These are phyloP conservation scores for Scalesia atractyloides DNA, from an alignment of 129 eudicot species.

Conservation along the genomic window DNA sequence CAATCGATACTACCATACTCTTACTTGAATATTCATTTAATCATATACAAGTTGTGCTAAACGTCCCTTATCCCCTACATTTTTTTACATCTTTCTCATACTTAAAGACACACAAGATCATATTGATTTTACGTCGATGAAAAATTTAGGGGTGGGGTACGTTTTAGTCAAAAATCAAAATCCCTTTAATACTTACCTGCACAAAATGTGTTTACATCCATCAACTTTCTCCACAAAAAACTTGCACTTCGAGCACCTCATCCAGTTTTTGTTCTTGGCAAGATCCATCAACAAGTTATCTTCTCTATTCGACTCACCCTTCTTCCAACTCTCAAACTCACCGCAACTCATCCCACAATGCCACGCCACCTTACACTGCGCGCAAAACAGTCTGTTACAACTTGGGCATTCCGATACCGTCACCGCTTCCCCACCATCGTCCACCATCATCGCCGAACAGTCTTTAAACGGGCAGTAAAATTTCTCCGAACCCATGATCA, in stretches of 20 bases:
- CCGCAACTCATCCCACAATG: conserved; percentile 15
- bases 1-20: too few relatives aligned
- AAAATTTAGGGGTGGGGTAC: too few relatives aligned
- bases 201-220: too few relatives aligned
- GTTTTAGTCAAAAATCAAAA: too few relatives aligned
- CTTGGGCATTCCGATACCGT: conserved; percentile 48
- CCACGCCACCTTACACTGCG: background rate
- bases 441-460: conserved; percentile 50
- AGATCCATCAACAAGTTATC: conserved; percentile 40
- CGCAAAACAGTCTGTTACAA: conserved; percentile 58
- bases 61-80: too few relatives aligned
- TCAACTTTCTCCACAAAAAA: conserved; percentile 44
- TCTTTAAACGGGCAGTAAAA: conserved; percentile 61
- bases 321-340: conserved; percentile 36
- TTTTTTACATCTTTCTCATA: too few relatives aligned
- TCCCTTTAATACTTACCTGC: too few relatives aligned
- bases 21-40: too few relatives aligned
- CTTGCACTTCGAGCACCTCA: conserved; percentile 49
- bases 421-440: conserved; percentile 32
- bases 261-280: conserved; percentile 51
- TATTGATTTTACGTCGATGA: too few relatives aligned
- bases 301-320: conserved; percentile 34
- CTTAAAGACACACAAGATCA: too few relatives aligned
- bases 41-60: too few relatives aligned
- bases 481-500: conserved; percentile 34